These are phyloP conservation scores for Boechera divaricarpa DNA, from an alignment of 345 rosid genomes.

Conservation along the genomic window DNA sequence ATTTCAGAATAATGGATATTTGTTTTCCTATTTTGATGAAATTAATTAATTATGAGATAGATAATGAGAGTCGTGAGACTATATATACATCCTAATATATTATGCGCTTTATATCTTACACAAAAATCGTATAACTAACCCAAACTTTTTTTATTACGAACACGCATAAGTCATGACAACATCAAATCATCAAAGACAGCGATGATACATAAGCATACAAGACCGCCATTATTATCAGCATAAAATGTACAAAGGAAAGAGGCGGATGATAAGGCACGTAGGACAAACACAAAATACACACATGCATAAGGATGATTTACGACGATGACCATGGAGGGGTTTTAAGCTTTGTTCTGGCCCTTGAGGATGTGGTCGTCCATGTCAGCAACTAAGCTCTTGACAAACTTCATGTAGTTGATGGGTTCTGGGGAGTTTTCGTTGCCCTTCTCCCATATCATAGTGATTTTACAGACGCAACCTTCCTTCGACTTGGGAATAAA, in stretches of 20 bases:
- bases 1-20: background rate
- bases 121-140: background rate
- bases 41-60: no score
- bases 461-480: constrained; percentile 33
- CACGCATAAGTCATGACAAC: constrained; percentile 5
- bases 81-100: background rate
- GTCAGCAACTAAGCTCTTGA: constrained; percentile 35
- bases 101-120: background rate
- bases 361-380: constrained; percentile 35
- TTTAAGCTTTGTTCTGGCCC: constrained; percentile 9
- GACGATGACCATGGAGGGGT: background rate
- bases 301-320: background rate
- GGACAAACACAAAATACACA: background rate
- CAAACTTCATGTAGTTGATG: constrained; percentile 25
- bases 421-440: constrained; percentile 25
- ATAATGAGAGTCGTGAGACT: background rate
- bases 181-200: background rate
- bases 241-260: constrained; percentile 7
- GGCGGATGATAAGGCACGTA: constrained; percentile 21
- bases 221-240: constrained; percentile 24
- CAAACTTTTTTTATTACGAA: background rate
- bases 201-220: constrained; percentile 15
- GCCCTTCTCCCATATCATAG: constrained; percentile 32
- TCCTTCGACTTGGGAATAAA: constrained; percentile 17
- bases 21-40: background rate